Base-by-base conservation (phyloP, 1,284 basidiomycete genomes). In the Heterobasidion annosum region DNA sequence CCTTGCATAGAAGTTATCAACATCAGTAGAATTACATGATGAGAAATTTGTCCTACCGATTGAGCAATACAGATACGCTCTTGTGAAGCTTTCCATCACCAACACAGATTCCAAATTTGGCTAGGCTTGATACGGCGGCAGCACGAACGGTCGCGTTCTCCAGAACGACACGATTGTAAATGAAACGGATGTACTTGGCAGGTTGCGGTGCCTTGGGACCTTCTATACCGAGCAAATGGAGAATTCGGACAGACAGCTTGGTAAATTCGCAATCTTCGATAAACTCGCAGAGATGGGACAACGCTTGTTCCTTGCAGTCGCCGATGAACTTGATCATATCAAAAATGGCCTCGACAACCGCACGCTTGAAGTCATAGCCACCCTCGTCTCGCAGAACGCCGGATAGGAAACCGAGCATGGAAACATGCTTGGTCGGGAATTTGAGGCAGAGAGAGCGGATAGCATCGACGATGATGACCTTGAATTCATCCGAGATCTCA, bases 191-290 rank as follows among this genome's bases (percentile, higher is more conserved):
- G 71, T 96, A 99, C 73, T 98, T 99, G 53, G 94, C 89, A 9
- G 97, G 97, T 68, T 98, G 91, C 18, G 88, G 85, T 51, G 94
- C 90, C 69, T 93, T 93, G 50, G 97, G 97, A 9, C 97, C 97
- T 70, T 99, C 97, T 54, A 94, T 81, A 50, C 97, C 97, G 48
- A 99, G 85, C 42, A 99, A 73, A 68, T 99, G 91, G 40, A 99
- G 79, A 63, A 99, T 93, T 51, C 97, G 88, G 57, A 99, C 97
- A 33, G 93, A 98, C 50, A 99, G 84, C 73, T 99, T 99, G 45
- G 96, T 98, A 69, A 99, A 99, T 71, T 99, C 97, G 79, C 97
- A 99, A 69, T 99, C 97, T 73, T 99, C 97, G 68, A 99, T 99
- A 70, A 99, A 99, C 70, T 99, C 97, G 78, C 97, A 99, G n/a